These are phyloP conservation scores for Nymphaea thermarum DNA, from an alignment of 164 flowering plant genomes.

Conservation along the genomic window DNA sequence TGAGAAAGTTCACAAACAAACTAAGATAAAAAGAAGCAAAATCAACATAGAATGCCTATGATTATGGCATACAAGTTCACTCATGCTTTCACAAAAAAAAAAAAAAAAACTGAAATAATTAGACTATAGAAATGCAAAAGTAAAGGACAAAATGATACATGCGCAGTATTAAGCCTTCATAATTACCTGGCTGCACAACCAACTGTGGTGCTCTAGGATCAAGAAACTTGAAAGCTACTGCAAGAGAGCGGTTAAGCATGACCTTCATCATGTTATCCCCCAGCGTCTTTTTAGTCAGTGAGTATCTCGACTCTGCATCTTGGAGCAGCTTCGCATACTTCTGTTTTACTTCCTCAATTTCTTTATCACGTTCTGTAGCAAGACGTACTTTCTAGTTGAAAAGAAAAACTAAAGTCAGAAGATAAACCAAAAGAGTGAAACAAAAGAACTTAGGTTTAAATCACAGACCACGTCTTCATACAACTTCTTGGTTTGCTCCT, in stretches of 20 bases:
- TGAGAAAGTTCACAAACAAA: no score
- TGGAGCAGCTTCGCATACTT: slow-evolving; percentile 37
- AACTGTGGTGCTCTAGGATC: slow-evolving; percentile 12
- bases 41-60: no score
- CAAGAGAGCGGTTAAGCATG: slow-evolving; percentile 40
- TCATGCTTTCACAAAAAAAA: no score
- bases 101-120: no score
- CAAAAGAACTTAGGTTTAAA: background rate
- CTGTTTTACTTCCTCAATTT: slow-evolving; percentile 46
- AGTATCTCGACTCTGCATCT: slow-evolving; percentile 36
- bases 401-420: background rate
- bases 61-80: no score
- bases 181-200: background rate
- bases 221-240: slow-evolving; percentile 44
- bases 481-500: slow-evolving; percentile 20
- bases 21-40: no score
- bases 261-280: slow-evolving; percentile 32
- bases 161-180: background rate
- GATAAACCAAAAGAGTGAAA: background rate
- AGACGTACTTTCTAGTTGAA: slow-evolving; percentile 39
- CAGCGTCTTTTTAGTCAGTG: slow-evolving; percentile 20
- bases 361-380: slow-evolving; percentile 51
- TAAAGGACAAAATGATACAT: no score
- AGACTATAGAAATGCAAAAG: no score
- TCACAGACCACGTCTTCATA: slow-evolving; percentile 48